These are phyloP conservation scores for Penicillium sp. DNA, from an alignment of 2,329 filamentous ascomycete species.

Conservation along the genomic window DNA sequence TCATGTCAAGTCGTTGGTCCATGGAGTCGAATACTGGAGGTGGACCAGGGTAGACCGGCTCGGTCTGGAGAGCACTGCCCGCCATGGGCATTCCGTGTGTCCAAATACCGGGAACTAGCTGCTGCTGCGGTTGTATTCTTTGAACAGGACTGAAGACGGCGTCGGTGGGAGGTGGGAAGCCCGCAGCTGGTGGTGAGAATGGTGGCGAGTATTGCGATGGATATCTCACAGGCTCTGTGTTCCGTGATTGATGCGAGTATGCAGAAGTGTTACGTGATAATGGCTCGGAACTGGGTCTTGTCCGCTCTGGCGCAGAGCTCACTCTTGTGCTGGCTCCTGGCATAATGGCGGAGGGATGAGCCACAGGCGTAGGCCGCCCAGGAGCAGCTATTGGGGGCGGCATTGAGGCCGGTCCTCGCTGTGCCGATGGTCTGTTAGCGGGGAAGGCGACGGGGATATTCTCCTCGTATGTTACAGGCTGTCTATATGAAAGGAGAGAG, in stretches of 20 bases:
- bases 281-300: slow-evolving; percentile 21
- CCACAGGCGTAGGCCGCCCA: slow-evolving; percentile 12
- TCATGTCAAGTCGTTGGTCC: no score
- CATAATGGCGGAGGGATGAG: slow-evolving; percentile 37
- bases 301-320: slow-evolving; percentile 30
- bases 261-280: slow-evolving; percentile 36
- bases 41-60: slow-evolving; percentile 18
- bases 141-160: slow-evolving; percentile 8
- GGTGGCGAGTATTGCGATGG: no score
- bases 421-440: slow-evolving; percentile 16
- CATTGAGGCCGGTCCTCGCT: slow-evolving; percentile 13
- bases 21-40: slow-evolving; percentile 10
- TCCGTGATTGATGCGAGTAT: slow-evolving; percentile 37
- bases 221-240: slow-evolving; percentile 36
- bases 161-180: slow-evolving; percentile 15
- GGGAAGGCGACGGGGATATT: slow-evolving; percentile 33
- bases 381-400: slow-evolving; percentile 9
- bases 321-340: slow-evolving; percentile 25
- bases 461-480: slow-evolving; percentile 33
- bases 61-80: slow-evolving; percentile 18
- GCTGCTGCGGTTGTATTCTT: slow-evolving; percentile 18
- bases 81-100: slow-evolving; percentile 10
- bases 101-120: slow-evolving; percentile 24
- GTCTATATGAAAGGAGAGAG: slow-evolving; percentile 22
- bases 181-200: slow-evolving; percentile 26